Percentiles rank a stretch among this genome's conserved stretches.
phyloP scores from a whole-genome alignment of 2,329 filamentous ascomycete species.

The Dothidotthia symphoricarpi region DNA sequence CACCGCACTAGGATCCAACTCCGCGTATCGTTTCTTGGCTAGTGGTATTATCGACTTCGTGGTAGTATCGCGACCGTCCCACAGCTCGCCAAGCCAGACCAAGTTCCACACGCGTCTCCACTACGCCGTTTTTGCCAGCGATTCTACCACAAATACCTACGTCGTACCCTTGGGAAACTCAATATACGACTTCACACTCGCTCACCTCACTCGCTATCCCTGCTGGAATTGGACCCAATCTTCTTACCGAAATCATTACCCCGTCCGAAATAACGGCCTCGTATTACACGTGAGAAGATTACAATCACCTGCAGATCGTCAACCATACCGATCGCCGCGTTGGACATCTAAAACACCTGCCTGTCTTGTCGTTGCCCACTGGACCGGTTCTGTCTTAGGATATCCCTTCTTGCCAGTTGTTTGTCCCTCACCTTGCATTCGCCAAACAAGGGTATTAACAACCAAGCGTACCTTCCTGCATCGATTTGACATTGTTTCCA shows the following conservation, averaged over 20 bases:
- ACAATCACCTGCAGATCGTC: slow-evolving; percentile 6
- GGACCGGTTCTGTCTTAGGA: slow-evolving; percentile 5
- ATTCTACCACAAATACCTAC: slow-evolving; percentile 18
- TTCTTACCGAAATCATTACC: slow-evolving; percentile 1
- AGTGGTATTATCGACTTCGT: slow-evolving; percentile 5
- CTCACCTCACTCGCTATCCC: slow-evolving; percentile 10
- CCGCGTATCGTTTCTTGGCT: slow-evolving; percentile 5
- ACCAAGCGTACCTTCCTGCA: slow-evolving; percentile 15
- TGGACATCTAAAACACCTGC: slow-evolving; percentile 3
- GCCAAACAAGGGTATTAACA: slow-evolving; percentile 10
- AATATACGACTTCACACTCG: slow-evolving; percentile 16
- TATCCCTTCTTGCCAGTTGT: slow-evolving; percentile 12
- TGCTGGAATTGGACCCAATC: slow-evolving; percentile 8
- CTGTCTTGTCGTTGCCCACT: not conserved
- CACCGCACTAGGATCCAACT: slow-evolving; percentile 10
- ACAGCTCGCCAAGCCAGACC: slow-evolving; percentile 21
- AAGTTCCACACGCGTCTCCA: slow-evolving; percentile 38
- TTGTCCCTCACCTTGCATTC: slow-evolving; percentile 16
- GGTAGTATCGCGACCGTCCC: slow-evolving; percentile 24
- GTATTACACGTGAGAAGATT: slow-evolving; percentile 17
- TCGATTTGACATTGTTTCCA: slow-evolving; percentile 8
- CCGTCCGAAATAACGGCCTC: not conserved
- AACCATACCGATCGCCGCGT: not conserved
- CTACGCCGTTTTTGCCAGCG: slow-evolving; percentile 18
- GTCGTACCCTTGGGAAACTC: slow-evolving; percentile 15